phyloP scores from a whole-genome alignment of 2,329 filamentous ascomycete genomes.

The Xylaria sp. region DNA sequence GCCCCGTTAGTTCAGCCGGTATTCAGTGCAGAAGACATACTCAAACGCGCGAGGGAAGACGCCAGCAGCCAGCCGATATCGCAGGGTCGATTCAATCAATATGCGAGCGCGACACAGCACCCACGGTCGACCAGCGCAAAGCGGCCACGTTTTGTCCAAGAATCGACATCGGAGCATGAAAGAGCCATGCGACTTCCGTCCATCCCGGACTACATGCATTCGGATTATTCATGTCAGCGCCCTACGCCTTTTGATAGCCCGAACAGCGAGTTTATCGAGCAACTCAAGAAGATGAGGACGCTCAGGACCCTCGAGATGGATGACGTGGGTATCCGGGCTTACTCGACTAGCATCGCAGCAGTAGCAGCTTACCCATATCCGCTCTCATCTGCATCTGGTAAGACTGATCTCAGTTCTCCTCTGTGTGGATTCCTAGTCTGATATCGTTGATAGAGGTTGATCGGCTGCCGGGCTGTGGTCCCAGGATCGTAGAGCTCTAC shows the following conservation, averaged over 20 bases:
- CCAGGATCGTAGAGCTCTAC: conserved; percentile 81
- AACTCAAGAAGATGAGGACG: conserved; percentile 78
- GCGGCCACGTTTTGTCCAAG: conserved; percentile 61
- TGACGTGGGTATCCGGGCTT: conserved; percentile 82
- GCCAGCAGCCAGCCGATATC: conserved; percentile 34
- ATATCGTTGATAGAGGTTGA: conserved; percentile 55
- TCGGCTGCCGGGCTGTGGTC: conserved; percentile 80
- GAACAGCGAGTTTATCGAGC: conserved; percentile 78
- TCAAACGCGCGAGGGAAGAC: conserved; percentile 48
- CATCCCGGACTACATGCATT: conserved; percentile 72
- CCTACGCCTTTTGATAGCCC: conserved; percentile 74
- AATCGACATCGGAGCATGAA: conserved; percentile 84
- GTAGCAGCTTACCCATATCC: conserved; percentile 80
- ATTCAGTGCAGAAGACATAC: conserved; percentile 44
- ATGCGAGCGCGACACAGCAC: conserved; percentile 34
- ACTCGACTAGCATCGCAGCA: conserved; percentile 85
- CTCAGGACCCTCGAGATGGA: conserved; percentile 78
- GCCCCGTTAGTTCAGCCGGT: conserved; percentile 31
- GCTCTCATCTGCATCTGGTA: conserved; percentile 56
- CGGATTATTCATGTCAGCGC: conserved; percentile 83
- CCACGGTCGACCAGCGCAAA: conserved; percentile 50
- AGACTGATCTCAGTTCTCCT: conserved; percentile 50
- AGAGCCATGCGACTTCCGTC: conserved; percentile 65
- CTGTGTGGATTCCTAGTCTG: conserved; percentile 27
- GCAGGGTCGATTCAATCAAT: not conserved